These are phyloP conservation scores for Phymatotrichopsis omnivora DNA, from an alignment of 2,329 filamentous ascomycete species.

Conservation along the genomic window DNA sequence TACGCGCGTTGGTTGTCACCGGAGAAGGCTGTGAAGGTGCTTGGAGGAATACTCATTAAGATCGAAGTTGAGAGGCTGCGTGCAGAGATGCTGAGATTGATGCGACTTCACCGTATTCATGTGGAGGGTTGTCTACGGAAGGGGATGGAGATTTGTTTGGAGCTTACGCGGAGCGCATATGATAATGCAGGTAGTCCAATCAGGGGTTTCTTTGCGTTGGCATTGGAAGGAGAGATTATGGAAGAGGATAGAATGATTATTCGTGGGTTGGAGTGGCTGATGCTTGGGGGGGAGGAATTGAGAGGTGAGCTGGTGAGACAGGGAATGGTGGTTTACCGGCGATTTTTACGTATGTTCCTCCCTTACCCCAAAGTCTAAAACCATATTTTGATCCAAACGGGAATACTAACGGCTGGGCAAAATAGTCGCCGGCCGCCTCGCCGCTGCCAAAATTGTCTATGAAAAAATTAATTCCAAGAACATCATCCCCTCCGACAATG, in stretches of 20 bases:
- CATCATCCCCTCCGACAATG: slow-evolving; percentile 37
- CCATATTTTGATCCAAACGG: slow-evolving; percentile 32
- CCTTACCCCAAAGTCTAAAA: slow-evolving; percentile 1
- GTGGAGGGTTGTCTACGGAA: slow-evolving; percentile 59
- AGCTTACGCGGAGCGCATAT: slow-evolving; percentile 33
- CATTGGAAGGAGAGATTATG: slow-evolving; percentile 54
- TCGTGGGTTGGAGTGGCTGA: slow-evolving; percentile 73
- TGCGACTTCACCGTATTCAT: slow-evolving; percentile 65
- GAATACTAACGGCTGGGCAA: slow-evolving; percentile 31
- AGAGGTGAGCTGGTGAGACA: slow-evolving; percentile 61
- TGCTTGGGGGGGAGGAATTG: slow-evolving; percentile 55
- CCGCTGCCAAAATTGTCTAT: slow-evolving; percentile 46
- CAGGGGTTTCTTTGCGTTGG: slow-evolving; percentile 35
- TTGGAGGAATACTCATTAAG: slow-evolving; percentile 67
- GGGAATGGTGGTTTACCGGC: slow-evolving; percentile 65
- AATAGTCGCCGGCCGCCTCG: slow-evolving; percentile 35
- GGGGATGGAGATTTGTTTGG: slow-evolving; percentile 46
- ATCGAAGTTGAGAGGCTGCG: slow-evolving; percentile 57
- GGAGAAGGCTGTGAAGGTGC: slow-evolving; percentile 54
- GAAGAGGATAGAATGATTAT: slow-evolving; percentile 62
- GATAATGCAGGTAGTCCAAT: slow-evolving; percentile 39
- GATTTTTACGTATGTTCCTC: slow-evolving; percentile 62
- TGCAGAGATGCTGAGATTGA: slow-evolving; percentile 58
- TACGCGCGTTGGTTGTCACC: slow-evolving; percentile 72
- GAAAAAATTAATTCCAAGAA: slow-evolving; percentile 44